phyloP scores from a whole-genome alignment of 176 grass and related monocot species.

The Eleusine coracana region DNA sequence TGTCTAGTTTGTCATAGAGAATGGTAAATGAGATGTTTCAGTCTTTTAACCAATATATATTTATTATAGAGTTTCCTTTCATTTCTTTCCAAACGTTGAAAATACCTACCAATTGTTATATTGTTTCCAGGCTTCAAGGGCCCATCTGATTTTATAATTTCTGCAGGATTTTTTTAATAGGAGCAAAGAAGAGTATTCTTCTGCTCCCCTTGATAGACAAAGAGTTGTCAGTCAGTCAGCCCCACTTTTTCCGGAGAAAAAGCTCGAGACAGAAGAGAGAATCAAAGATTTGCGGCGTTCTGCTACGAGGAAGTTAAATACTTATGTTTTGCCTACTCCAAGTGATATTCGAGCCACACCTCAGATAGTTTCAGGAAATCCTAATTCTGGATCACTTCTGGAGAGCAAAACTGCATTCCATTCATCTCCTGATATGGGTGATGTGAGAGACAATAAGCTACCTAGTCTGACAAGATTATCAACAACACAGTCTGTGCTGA shows the following conservation, averaged over 20 bases:
- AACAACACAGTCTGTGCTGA: slow-evolving; percentile 63
- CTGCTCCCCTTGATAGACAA: slow-evolving; percentile 43
- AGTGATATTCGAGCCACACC: slow-evolving; percentile 53
- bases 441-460: slow-evolving; percentile 60
- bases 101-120: background rate
- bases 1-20: background rate
- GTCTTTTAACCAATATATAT: background rate
- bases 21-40: background rate
- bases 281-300: slow-evolving; percentile 69
- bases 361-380: slow-evolving; percentile 50
- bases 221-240: slow-evolving; percentile 74
- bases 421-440: slow-evolving; percentile 73
- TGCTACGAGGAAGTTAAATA: slow-evolving; percentile 76
- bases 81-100: slow-evolving; percentile 14
- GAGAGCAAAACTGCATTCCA: slow-evolving; percentile 53
- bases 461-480: slow-evolving; percentile 65
- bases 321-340: slow-evolving; percentile 88
- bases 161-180: slow-evolving; percentile 68
- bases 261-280: slow-evolving; percentile 61
- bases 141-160: slow-evolving; percentile 36
- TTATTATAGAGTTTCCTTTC: background rate
- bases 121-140: background rate
- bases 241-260: slow-evolving; percentile 79
- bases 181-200: slow-evolving; percentile 58
- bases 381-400: slow-evolving; percentile 46